Conservation (phyloP, 768 basidiomycete species). For the Suillus americanus region DNA sequence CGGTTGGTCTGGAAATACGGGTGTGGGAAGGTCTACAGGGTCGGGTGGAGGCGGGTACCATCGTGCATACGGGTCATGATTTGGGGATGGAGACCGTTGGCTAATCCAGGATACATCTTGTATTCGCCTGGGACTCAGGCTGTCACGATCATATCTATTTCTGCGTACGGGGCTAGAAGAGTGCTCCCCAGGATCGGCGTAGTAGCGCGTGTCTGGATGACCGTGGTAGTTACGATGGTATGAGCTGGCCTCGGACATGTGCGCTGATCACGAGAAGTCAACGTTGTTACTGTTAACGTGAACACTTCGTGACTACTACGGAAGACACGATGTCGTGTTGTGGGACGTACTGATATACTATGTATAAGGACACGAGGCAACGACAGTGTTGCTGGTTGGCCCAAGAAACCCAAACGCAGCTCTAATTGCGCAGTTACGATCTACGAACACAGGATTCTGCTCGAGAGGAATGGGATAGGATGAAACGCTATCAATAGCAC, state of each 20-base stretch:
- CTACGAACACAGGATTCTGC: not conserved
- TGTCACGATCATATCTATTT: conserved; percentile 3
- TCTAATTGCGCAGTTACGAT: not conserved
- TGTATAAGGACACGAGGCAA: not conserved
- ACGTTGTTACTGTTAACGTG: not conserved
- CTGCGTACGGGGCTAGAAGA: not conserved
- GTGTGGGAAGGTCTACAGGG: conserved; percentile 15
- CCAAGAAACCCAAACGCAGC: conserved; percentile 2
- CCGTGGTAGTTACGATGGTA: not conserved
- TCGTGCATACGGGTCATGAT: not conserved
- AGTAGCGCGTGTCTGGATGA: not conserved
- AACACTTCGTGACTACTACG: not conserved
- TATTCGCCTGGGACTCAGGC: not conserved
- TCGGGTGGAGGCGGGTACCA: conserved; percentile 12
- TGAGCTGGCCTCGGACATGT: conserved; percentile 3
- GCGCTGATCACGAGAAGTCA: not conserved
- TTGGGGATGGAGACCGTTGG: not conserved
- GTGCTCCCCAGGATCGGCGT: not conserved
- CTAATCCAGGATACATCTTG: not conserved
- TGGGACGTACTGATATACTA: not conserved
- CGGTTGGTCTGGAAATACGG: not conserved
- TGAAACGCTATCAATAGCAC: not conserved
- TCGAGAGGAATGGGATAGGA: not conserved
- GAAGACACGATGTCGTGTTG: not conserved
- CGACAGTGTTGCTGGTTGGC: not conserved